Base-by-base conservation (phyloP, 257 asterid species). In the Capsicum rhomboideum region DNA sequence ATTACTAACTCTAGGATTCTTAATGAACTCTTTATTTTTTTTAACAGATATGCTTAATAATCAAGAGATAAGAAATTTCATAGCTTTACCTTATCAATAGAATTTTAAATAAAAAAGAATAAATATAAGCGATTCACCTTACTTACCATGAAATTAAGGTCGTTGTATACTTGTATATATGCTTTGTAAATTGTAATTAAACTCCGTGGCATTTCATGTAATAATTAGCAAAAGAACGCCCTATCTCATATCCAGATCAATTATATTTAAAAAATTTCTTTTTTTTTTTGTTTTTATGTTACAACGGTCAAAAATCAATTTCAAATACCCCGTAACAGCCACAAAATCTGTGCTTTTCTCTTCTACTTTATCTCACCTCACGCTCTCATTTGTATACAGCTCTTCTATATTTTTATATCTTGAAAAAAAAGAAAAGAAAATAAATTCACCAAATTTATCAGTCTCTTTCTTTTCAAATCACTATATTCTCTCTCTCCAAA, bases 251-350 rank as follows among this genome's bases (percentile, higher is more conserved):
- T 2, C 10, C 12, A 67, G 21, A 49, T 12, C 80, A 29, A 46
- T 61, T 75, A n/a, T 11, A 18, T 31, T 75, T 34, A 61, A 29
- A 4, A 11, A 31, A 2, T 59, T 79, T 31, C 6, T 12, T n/a
- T 46, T 34, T 53, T 31, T 69, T 34, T 34, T 31, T 31, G 86
- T 72, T 58, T 52, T 78, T 84, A 86, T 69, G 63, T 28, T 55
- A 85, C 50, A 92, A 90, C 92, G 87, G 91, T 87, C 90, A 83
- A 66, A 84, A 58, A 71, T 66, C 40, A 9, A 86, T 87, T 89
- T 92, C 88, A 90, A 90, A 90, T 80, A 29, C 84, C 79, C 89
- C 90, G 88, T 91, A 91, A 93, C 94, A 91, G 92, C 93, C 93
- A 87, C 84, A 74, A 74, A 84, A 83, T 58, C 79, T 44, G 52